Evolutionary conservation across 345 rosid species (phyloP).

Genomic region (Rubroshorea leprosula): DNA sequence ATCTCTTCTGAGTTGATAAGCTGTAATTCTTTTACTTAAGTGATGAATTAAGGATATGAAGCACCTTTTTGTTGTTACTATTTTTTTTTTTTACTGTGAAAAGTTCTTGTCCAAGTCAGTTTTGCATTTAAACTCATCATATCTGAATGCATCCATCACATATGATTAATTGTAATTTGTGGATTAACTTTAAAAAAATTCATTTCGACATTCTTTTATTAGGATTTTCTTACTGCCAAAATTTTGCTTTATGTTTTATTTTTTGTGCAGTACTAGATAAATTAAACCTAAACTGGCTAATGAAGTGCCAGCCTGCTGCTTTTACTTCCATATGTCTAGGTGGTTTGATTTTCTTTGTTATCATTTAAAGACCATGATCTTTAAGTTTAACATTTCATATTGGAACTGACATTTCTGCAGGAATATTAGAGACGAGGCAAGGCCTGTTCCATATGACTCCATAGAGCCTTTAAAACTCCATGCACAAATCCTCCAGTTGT

Average conservation of each 20-base stretch:
- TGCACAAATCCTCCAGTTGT: conserved; percentile 56
- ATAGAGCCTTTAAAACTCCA: conserved; percentile 52
- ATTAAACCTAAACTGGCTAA: not conserved
- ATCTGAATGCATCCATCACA: not conserved
- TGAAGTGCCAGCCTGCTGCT: too few relatives aligned
- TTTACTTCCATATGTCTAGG: not conserved
- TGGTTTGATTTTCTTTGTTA: not conserved
- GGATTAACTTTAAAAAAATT: not conserved
- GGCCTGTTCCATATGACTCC: conserved; percentile 23
- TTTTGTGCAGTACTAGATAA: not conserved
- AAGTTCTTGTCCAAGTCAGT: not conserved
- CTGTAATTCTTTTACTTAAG: not conserved
- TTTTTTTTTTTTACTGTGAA: not conserved
- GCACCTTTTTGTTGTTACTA: not conserved
- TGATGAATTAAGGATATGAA: not conserved
- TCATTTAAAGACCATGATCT: too few relatives aligned
- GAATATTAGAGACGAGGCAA: conserved; percentile 52
- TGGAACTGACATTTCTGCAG: conserved; percentile 29
- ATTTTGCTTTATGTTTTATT: not conserved
- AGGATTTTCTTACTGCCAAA: not conserved
- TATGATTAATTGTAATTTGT: not conserved
- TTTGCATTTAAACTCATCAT: too few relatives aligned
- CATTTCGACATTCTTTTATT: not conserved
- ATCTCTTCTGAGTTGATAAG: not conserved
- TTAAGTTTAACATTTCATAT: not conserved